Percentiles rank a stretch among this genome's conserved stretches.
Conservation (phyloP, 768 basidiomycete species). For the Kwoniella newhampshirensis region DNA sequence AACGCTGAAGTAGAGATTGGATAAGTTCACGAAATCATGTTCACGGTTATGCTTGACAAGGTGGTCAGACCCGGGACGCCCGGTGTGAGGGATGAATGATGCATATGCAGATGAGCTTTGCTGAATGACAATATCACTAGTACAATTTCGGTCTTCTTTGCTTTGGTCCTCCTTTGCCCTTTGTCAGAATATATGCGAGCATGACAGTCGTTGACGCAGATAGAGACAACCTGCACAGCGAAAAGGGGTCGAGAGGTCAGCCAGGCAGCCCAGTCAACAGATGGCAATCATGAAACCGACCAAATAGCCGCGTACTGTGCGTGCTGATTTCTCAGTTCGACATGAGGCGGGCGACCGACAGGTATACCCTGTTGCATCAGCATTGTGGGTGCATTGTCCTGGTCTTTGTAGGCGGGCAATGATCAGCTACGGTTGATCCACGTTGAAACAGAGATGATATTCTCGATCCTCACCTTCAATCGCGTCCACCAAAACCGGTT, state of each 20-base stretch:
- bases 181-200: constrained; percentile 52
- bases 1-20: too few species aligned
- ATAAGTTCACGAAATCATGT: too few species aligned
- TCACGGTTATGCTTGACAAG: too few species aligned
- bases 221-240: constrained; percentile 71
- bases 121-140: background rate
- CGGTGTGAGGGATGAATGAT: constrained; percentile 10
- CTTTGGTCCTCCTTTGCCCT: constrained; percentile 19
- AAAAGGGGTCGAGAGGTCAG: background rate
- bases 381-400: constrained; percentile 54
- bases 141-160: constrained; percentile 9
- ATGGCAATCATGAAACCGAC: constrained; percentile 57
- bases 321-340: constrained; percentile 91
- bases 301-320: constrained; percentile 93
- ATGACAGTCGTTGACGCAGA: constrained; percentile 80
- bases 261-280: too few species aligned
- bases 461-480: constrained; percentile 75
- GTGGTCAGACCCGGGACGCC: too few species aligned
- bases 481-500: constrained; percentile 85
- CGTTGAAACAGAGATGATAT: background rate
- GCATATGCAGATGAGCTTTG: constrained; percentile 15
- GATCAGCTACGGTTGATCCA: background rate
- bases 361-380: constrained; percentile 68
- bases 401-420: constrained; percentile 60
- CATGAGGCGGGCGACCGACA: constrained; percentile 73